Base-by-base conservation (phyloP, 2,329 filamentous ascomycete species). In the Fusarium succisae region DNA sequence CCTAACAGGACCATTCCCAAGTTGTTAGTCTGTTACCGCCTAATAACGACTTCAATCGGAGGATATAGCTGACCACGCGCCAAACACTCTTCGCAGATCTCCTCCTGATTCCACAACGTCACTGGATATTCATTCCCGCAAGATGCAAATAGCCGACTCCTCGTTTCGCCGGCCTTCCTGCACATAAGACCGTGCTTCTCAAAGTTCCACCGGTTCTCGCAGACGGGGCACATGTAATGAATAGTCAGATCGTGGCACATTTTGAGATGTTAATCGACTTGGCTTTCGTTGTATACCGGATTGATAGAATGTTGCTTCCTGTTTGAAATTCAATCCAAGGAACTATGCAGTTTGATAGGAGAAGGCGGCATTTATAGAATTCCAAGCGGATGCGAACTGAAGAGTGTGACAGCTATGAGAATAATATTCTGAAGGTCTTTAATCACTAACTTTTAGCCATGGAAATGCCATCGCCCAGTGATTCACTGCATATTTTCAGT, bases 181-280 rank as follows among this genome's bases (percentile, higher is more conserved):
- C 66, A 69, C 10, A 7, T 20, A 9, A 69, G 26, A 6, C 43
- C 56, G 8, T 69, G 64, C n/a, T 69, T 69, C n/a, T 69, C 66
- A 18, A 55, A 69, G 15, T 69, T 50, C 30, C 48, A 48, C 2
- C 66, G 39, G 3, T 32, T 28, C 8, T 12, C 15, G 43, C 66
- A 69, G 14, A n/a, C 5, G 2, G 17, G 5, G 22, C 66, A 69
- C 48, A 69, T 63, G 28, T 69, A 69, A 6, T 69, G 66, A 3
- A 69, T 69, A 0, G 48, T 69, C 4, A 69, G 26, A 26, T 69
- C 48, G 17, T 69, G 50, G 22, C 66, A 69, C 66, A 69, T 69
- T 6, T 11, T 1, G 17, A 18, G 2, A 17, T 14, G 8, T 8
- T 3, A 0, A 18, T 10, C 14, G 14, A 13, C 4, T 12, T 12